Percentiles rank a stretch among this genome's conserved stretches.
Conservation (phyloP, 768 basidiomycete genomes). For the Obba rivulosa region DNA sequence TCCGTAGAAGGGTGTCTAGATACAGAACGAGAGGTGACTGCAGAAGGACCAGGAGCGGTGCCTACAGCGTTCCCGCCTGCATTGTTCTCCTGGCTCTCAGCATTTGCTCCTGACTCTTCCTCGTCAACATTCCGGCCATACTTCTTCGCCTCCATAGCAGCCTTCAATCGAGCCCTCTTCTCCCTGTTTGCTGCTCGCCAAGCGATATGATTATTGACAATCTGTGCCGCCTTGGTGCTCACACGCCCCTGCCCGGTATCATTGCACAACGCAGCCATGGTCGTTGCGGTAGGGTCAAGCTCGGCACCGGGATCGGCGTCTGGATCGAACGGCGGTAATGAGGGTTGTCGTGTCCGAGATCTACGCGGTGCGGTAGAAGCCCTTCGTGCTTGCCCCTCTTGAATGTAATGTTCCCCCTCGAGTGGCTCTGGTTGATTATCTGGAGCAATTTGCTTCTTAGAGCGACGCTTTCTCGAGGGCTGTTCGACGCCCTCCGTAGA, state of each 20-base stretch:
- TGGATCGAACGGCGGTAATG: slow-evolving; percentile 51
- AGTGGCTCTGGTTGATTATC: neutral
- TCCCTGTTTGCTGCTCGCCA: slow-evolving; percentile 71
- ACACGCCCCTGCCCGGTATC: slow-evolving; percentile 78
- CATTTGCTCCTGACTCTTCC: slow-evolving; percentile 21
- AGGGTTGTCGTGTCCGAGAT: slow-evolving; percentile 36
- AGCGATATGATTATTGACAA: slow-evolving; percentile 61
- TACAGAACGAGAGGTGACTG: neutral
- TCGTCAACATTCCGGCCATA: slow-evolving; percentile 57
- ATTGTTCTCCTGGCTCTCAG: neutral
- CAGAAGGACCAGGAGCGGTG: neutral
- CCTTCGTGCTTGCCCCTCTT: neutral
- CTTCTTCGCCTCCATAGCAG: slow-evolving; percentile 67
- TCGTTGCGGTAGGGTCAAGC: slow-evolving; percentile 76
- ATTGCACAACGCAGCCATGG: slow-evolving; percentile 74
- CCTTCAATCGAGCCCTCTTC: slow-evolving; percentile 57
- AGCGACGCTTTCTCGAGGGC: too few species aligned
- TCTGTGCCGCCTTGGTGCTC: slow-evolving; percentile 70
- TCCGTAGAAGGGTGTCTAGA: neutral
- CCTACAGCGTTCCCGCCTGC: neutral
- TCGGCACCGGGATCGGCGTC: slow-evolving; percentile 68
- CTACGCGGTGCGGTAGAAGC: slow-evolving; percentile 26
- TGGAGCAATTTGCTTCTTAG: neutral
- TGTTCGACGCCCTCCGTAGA: neutral
- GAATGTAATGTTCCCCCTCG: neutral